Conservation (phyloP, 768 basidiomycete species). For the Pulveroboletus sp. region DNA sequence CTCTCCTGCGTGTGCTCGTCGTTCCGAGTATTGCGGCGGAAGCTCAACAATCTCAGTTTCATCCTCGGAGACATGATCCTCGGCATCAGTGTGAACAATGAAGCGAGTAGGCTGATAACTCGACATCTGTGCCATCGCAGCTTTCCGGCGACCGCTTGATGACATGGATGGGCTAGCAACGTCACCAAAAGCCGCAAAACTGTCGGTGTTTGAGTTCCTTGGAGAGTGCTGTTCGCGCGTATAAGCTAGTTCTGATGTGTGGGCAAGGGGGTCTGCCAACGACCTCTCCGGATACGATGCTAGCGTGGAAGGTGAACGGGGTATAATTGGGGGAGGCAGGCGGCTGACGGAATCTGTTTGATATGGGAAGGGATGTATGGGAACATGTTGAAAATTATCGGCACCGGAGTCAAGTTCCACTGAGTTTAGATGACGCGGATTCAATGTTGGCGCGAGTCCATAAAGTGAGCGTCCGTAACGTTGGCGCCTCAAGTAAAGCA, state of each 20-base stretch:
- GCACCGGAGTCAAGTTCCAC: constrained; percentile 34
- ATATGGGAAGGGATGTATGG: constrained; percentile 32
- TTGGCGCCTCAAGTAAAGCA: constrained; percentile 44
- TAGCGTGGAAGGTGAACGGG: background rate
- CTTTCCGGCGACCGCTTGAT: constrained; percentile 48
- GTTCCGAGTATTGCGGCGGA: constrained; percentile 68
- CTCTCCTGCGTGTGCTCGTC: constrained; percentile 28
- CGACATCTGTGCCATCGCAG: constrained; percentile 46
- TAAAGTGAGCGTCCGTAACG: constrained; percentile 25
- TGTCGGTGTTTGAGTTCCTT: constrained; percentile 19
- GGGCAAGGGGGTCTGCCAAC: constrained; percentile 6
- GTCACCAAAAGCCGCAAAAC: constrained; percentile 18
- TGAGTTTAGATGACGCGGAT: constrained; percentile 32
- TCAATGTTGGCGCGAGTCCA: constrained; percentile 23
- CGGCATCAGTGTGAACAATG: constrained; percentile 65
- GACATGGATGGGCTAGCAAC: constrained; percentile 20
- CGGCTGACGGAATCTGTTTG: constrained; percentile 18
- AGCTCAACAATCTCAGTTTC: constrained; percentile 60
- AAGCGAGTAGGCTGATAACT: constrained; percentile 45
- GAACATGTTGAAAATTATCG: constrained; percentile 30
- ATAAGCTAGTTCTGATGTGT: constrained; percentile 5
- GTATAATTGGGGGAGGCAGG: constrained; percentile 10
- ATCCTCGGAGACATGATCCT: constrained; percentile 45
- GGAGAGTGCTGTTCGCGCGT: constrained; percentile 12
- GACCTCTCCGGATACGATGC: constrained; percentile 5